These are phyloP conservation scores for Kwoniella dejecticola DNA, from an alignment of 768 basidiomycete species.

Conservation along the genomic window DNA sequence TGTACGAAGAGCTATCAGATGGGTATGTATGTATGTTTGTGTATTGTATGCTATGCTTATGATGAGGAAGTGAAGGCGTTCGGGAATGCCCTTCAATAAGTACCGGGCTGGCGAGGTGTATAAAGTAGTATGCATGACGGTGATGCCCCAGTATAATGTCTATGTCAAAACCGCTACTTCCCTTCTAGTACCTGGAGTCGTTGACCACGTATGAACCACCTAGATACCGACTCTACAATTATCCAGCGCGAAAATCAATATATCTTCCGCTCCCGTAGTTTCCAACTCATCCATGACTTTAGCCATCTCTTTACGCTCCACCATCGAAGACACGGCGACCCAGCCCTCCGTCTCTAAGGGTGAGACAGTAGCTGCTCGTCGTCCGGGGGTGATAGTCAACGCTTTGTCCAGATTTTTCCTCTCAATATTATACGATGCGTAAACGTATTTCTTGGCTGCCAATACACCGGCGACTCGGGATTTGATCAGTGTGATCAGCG, in stretches of 20 bases:
- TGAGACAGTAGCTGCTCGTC: slow-evolving; percentile 79
- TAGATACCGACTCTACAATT: slow-evolving; percentile 80
- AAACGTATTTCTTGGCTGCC: slow-evolving; percentile 75
- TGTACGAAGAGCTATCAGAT: too few relatives aligned
- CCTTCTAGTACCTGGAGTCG: too few relatives aligned
- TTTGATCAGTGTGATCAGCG: slow-evolving; percentile 76
- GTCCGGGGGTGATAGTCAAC: slow-evolving; percentile 76
- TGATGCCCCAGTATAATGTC: too few relatives aligned
- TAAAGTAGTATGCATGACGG: too few relatives aligned
- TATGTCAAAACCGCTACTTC: too few relatives aligned
- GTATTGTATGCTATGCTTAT: too few relatives aligned
- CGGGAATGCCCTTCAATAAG: too few relatives aligned
- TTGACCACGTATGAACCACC: too few relatives aligned
- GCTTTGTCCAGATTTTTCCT: slow-evolving; percentile 67
- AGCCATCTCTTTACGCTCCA: slow-evolving; percentile 77
- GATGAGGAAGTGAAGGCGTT: too few relatives aligned
- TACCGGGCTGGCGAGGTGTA: too few relatives aligned
- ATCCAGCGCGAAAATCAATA: slow-evolving; percentile 83
- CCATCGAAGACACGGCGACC: slow-evolving; percentile 92
- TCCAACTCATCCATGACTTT: slow-evolving; percentile 85
- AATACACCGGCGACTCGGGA: slow-evolving; percentile 89
- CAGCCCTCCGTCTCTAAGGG: slow-evolving; percentile 79
- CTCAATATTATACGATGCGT: slow-evolving; percentile 90
- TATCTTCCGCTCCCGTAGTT: slow-evolving; percentile 81
- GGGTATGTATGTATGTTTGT: too few relatives aligned